Percentiles rank a stretch among this genome's conserved stretches.
Conservation (phyloP, 768 basidiomycete genomes). For the Neoboletus magnificus region DNA sequence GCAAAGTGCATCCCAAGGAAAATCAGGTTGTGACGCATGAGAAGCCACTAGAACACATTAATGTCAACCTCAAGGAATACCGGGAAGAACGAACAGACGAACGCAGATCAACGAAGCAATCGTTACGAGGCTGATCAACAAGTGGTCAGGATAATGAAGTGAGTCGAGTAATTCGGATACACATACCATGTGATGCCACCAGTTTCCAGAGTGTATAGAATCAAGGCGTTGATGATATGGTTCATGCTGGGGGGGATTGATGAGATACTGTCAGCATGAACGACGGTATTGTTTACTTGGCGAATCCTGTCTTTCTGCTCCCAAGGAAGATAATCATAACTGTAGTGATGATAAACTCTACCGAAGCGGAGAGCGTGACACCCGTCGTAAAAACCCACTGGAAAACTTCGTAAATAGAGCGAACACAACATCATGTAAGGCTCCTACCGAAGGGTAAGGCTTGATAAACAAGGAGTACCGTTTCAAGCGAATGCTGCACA, state of each 20-base stretch:
- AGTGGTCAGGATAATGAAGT: not conserved
- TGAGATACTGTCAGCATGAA: not conserved
- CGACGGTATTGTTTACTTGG: conserved; percentile 11
- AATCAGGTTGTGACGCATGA: conserved; percentile 35
- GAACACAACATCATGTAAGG: not conserved
- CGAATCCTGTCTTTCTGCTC: conserved; percentile 31
- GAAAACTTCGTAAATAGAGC: not conserved
- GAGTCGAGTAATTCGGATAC: too few species aligned
- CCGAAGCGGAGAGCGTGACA: conserved; percentile 33
- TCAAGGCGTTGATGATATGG: conserved; percentile 45
- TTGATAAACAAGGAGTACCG: conserved; percentile 31
- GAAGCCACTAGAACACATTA: conserved; percentile 21
- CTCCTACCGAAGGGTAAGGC: conserved; percentile 29
- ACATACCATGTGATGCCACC: conserved; percentile 45
- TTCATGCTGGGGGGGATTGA: conserved; percentile 36
- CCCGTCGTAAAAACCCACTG: conserved; percentile 33
- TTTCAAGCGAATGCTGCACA: conserved; percentile 24
- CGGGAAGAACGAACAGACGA: not conserved
- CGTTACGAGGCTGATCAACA: conserved; percentile 25
- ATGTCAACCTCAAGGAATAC: not conserved
- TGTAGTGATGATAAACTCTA: conserved; percentile 32
- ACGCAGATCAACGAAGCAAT: conserved; percentile 34
- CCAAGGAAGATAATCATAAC: conserved; percentile 33
- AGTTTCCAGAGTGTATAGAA: conserved; percentile 52
- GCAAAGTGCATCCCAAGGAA: conserved; percentile 37